Evolutionary conservation across 208 protist species (phyloP).

Genomic region (Dictyostelium gargantuum): DNA sequence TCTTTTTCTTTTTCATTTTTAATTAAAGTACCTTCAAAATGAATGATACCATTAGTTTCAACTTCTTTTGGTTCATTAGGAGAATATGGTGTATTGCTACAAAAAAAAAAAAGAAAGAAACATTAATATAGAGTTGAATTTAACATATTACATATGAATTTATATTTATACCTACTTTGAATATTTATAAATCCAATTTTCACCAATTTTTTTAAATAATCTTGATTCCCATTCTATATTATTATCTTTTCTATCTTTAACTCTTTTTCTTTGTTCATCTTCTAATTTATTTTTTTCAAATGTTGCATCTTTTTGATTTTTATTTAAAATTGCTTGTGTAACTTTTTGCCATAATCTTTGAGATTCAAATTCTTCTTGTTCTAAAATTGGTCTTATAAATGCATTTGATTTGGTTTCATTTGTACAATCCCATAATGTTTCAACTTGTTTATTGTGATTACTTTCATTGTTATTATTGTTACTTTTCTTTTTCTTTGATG

Average conservation of each 20-base stretch:
- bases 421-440: slow-evolving; percentile 66
- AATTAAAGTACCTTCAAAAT: neutral
- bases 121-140: neutral
- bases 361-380: slow-evolving; percentile 75
- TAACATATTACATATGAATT: neutral
- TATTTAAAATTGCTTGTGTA: slow-evolving; percentile 74
- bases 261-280: slow-evolving; percentile 74
- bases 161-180: slow-evolving; percentile 14
- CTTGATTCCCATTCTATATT: slow-evolving; percentile 51
- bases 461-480: neutral
- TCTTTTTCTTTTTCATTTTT: neutral
- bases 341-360: slow-evolving; percentile 81
- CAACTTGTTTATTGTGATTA: neutral
- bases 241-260: slow-evolving; percentile 58
- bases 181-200: slow-evolving; percentile 61
- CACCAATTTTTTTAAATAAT: slow-evolving; percentile 42
- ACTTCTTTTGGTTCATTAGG: slow-evolving; percentile 28
- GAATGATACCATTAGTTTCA: slow-evolving; percentile 25
- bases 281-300: slow-evolving; percentile 81
- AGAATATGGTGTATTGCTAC: neutral
- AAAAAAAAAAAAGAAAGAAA: neutral
- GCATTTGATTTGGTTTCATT: slow-evolving; percentile 2
- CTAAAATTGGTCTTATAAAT: slow-evolving; percentile 59
- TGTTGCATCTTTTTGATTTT: slow-evolving; percentile 82
- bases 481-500: neutral